Percentiles rank a stretch among this genome's conserved stretches.
These are phyloP conservation scores for Citrus maxima DNA, from an alignment of 345 rosid genomes.

Conservation along the genomic window DNA sequence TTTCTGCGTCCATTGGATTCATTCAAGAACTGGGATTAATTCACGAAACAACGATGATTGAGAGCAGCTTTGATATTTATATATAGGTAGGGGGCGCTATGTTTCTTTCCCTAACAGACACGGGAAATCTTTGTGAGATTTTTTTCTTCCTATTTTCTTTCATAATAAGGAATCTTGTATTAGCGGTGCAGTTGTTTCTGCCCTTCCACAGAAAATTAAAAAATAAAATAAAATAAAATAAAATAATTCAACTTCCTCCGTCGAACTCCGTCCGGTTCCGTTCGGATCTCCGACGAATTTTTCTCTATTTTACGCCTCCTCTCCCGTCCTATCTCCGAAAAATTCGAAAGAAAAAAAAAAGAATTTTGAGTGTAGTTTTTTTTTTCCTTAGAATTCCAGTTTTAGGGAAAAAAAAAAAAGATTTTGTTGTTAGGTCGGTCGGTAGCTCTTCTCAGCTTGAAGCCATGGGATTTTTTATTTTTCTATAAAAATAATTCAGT, in stretches of 20 bases:
- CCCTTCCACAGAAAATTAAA: not conserved
- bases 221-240: constrained; percentile 7
- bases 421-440: not conserved
- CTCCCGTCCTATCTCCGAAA: not conserved
- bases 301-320: constrained; percentile 18
- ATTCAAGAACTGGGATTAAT: not conserved
- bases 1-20: not conserved
- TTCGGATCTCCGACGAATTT: constrained; percentile 35
- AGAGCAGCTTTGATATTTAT: no score
- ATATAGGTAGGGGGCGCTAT: no score
- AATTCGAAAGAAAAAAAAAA: no score
- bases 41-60: not conserved
- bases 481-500: not conserved
- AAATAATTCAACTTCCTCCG: constrained; percentile 10
- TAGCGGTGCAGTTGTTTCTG: no score
- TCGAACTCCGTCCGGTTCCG: constrained; percentile 24
- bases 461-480: not conserved
- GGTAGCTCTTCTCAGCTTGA: not conserved
- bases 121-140: no score
- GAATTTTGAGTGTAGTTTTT: not conserved
- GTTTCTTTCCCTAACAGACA: no score
- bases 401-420: no score
- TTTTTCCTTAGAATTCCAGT: no score
- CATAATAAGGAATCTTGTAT: no score
- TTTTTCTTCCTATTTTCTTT: no score